Evolutionary conservation across 768 basidiomycete species (phyloP).

Genomic region (Terana coerulea): DNA sequence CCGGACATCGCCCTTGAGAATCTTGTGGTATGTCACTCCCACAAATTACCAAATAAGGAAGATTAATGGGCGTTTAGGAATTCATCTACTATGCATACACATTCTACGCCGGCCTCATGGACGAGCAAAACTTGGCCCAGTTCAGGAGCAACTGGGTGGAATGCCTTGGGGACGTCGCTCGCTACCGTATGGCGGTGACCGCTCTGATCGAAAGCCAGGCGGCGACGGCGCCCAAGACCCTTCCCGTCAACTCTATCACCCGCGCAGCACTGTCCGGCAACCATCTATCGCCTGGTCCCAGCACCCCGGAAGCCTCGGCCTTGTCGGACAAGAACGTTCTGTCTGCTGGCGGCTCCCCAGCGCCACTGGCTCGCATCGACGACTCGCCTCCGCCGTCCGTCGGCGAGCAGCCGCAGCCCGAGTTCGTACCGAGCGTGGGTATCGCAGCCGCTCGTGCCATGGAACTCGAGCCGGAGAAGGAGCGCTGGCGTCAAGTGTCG

Average conservation of each 20-base stretch:
- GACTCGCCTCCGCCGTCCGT: slow-evolving; percentile 27
- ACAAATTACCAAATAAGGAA: slow-evolving; percentile 1
- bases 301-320: slow-evolving; percentile 16
- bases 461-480: slow-evolving; percentile 88
- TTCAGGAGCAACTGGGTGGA: slow-evolving; percentile 92
- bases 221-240: slow-evolving; percentile 20
- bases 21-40: slow-evolving; percentile 44
- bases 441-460: slow-evolving; percentile 75
- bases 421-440: slow-evolving; percentile 66
- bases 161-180: slow-evolving; percentile 91
- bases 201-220: slow-evolving; percentile 62
- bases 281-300: slow-evolving; percentile 8
- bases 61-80: slow-evolving; percentile 35
- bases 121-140: slow-evolving; percentile 63
- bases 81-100: slow-evolving; percentile 95
- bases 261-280: slow-evolving; percentile 21
- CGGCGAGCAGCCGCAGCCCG: slow-evolving; percentile 9
- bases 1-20: slow-evolving; percentile 78
- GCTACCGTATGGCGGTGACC: slow-evolving; percentile 96
- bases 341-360: slow-evolving; percentile 12
- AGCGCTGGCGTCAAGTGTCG: slow-evolving; percentile 86
- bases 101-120: slow-evolving; percentile 87
- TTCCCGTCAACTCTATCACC: slow-evolving; percentile 57
- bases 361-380: slow-evolving; percentile 21
- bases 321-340: slow-evolving; percentile 18